Evolutionary conservation across 2,329 filamentous ascomycete genomes (phyloP).

Genomic region (Fusarium sp.): DNA sequence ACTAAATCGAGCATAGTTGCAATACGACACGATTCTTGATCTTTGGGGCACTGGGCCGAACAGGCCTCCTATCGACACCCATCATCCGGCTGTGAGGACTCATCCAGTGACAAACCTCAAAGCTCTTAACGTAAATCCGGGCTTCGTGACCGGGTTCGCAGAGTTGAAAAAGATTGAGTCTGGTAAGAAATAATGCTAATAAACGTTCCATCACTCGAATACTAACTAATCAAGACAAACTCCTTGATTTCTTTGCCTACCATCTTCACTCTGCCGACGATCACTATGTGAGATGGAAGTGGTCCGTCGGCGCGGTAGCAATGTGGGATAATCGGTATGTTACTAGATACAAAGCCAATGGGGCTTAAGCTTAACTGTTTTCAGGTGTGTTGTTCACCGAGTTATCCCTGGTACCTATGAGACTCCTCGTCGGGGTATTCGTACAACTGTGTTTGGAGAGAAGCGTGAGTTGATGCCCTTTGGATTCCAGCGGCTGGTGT

Average conservation of each 20-base stretch:
- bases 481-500: not conserved
- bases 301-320: not conserved
- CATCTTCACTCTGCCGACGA: not conserved
- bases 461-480: slow-evolving; percentile 11
- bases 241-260: not conserved
- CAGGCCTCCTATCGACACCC: slow-evolving; percentile 62
- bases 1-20: not conserved
- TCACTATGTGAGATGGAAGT: not conserved
- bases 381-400: slow-evolving; percentile 21
- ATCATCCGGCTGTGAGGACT: slow-evolving; percentile 31
- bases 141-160: slow-evolving; percentile 63
- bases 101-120: slow-evolving; percentile 64
- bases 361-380: not conserved
- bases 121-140: slow-evolving; percentile 62
- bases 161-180: slow-evolving; percentile 60
- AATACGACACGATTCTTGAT: slow-evolving; percentile 31
- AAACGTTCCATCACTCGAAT: not conserved
- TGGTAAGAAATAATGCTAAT: slow-evolving; percentile 35
- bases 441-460: slow-evolving; percentile 29
- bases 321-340: not conserved
- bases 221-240: not conserved
- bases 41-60: slow-evolving; percentile 32
- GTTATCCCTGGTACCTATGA: slow-evolving; percentile 38
- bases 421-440: slow-evolving; percentile 25
- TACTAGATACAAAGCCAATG: not conserved